Percentiles rank a stretch among this genome's conserved stretches.
phyloP scores from a whole-genome alignment of 2,329 filamentous ascomycete species.

The Pezicula radicicola region DNA sequence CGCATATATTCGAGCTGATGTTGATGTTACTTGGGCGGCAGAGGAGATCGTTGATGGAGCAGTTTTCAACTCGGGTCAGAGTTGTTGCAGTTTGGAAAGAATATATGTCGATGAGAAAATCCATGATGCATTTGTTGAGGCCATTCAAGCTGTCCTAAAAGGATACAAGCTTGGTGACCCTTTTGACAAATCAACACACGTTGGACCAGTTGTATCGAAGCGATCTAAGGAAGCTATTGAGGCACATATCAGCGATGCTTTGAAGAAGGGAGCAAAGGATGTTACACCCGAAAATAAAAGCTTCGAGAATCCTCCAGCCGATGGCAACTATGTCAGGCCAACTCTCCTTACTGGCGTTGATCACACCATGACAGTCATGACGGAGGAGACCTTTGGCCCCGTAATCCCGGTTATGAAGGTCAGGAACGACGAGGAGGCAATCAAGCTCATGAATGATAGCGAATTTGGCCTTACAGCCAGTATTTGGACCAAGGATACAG shows the following conservation, averaged over 20 bases:
- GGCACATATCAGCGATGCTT: slow-evolving; percentile 76
- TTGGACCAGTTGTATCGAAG: slow-evolving; percentile 87
- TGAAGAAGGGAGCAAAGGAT: slow-evolving; percentile 80
- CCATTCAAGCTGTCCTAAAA: slow-evolving; percentile 74
- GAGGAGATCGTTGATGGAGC: slow-evolving; percentile 93
- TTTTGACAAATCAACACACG: slow-evolving; percentile 70
- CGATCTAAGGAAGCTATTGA: slow-evolving; percentile 73
- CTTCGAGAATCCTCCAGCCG: slow-evolving; percentile 68
- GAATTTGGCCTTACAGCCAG: slow-evolving; percentile 94
- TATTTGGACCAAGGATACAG: slow-evolving; percentile 90
- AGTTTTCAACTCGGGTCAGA: slow-evolving; percentile 98
- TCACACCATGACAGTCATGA: slow-evolving; percentile 87
- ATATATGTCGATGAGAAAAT: slow-evolving; percentile 87
- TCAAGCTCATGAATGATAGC: slow-evolving; percentile 89
- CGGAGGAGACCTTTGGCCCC: slow-evolving; percentile 91
- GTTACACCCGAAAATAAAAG: slow-evolving; percentile 78
- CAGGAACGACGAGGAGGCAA: slow-evolving; percentile 73
- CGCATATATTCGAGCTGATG: slow-evolving; percentile 82
- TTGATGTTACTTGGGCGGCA: slow-evolving; percentile 86
- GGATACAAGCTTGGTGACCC: slow-evolving; percentile 89
- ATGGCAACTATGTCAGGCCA: slow-evolving; percentile 86
- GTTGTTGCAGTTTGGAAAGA: slow-evolving; percentile 89
- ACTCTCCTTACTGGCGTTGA: slow-evolving; percentile 77
- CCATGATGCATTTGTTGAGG: slow-evolving; percentile 77
- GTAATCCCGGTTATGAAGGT: slow-evolving; percentile 91